Percentiles rank a stretch among this genome's conserved stretches.
Evolutionary conservation across 768 basidiomycete genomes (phyloP).

Genomic region (Coprinopsis strossmayeri): DNA sequence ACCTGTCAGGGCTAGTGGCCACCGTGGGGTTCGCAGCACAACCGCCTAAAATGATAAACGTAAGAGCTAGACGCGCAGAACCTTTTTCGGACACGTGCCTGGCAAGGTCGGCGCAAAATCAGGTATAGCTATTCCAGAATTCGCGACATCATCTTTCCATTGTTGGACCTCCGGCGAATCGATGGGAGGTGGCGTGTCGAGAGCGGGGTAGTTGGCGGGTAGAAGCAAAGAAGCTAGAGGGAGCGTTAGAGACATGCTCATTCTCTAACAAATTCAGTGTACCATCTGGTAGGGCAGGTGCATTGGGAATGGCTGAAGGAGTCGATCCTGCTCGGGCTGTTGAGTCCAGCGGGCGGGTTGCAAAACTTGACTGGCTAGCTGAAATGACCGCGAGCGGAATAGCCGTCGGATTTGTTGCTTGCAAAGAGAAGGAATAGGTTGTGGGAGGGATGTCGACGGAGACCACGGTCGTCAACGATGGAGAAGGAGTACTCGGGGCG

Average conservation of each 20-base stretch:
- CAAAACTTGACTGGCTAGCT: slow-evolving; percentile 31
- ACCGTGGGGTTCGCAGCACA: slow-evolving; percentile 58
- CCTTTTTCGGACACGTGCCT: slow-evolving; percentile 22
- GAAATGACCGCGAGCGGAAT: slow-evolving; percentile 47
- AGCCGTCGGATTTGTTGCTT: slow-evolving; percentile 54
- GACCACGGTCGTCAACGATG: background rate
- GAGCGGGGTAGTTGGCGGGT: slow-evolving; percentile 55
- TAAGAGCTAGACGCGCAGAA: background rate
- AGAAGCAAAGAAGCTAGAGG: slow-evolving; percentile 33
- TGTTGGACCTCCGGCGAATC: slow-evolving; percentile 58
- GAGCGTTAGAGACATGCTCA: background rate
- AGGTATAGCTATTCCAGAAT: slow-evolving; percentile 55
- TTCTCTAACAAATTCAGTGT: slow-evolving; percentile 15
- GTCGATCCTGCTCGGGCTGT: slow-evolving; percentile 43
- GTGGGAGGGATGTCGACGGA: slow-evolving; percentile 9
- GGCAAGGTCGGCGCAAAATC: slow-evolving; percentile 35
- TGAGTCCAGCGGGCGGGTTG: slow-evolving; percentile 39
- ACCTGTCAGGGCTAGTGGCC: slow-evolving; percentile 43
- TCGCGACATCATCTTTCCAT: slow-evolving; percentile 61
- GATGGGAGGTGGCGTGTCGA: slow-evolving; percentile 56
- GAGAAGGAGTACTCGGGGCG: background rate
- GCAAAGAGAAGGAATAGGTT: slow-evolving; percentile 34
- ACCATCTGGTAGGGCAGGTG: slow-evolving; percentile 58
- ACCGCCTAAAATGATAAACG: slow-evolving; percentile 29
- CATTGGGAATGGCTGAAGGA: slow-evolving; percentile 46